These are phyloP conservation scores for Oxyria digyna DNA, from an alignment of 148 eudicot species.

Conservation along the genomic window DNA sequence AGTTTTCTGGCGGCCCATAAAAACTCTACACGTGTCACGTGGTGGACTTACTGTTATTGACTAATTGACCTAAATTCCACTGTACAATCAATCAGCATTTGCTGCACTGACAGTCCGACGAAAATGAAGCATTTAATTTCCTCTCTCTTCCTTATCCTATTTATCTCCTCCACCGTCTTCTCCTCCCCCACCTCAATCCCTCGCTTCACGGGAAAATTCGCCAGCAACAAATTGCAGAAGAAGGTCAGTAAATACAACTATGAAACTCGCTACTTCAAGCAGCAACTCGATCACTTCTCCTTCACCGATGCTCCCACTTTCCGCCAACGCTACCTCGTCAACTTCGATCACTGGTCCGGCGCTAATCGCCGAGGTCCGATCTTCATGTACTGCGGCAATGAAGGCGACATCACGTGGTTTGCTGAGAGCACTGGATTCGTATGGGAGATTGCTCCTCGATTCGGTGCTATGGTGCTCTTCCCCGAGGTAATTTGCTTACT, in stretches of 20 bases:
- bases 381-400: constrained; percentile 81
- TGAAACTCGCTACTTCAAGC: constrained; percentile 48
- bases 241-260: constrained; percentile 26
- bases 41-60: too few relatives aligned
- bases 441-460: constrained; percentile 75
- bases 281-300: constrained; percentile 69
- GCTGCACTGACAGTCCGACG: not conserved
- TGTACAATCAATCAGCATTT: too few relatives aligned
- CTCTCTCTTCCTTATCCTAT: not conserved
- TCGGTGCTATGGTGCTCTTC: constrained; percentile 67
- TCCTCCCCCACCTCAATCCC: constrained; percentile 17
- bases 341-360: constrained; percentile 55
- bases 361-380: constrained; percentile 47
- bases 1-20: too few relatives aligned
- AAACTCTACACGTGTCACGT: too few relatives aligned
- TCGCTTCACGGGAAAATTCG: constrained; percentile 32
- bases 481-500: constrained; percentile 46
- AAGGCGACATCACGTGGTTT: constrained; percentile 83
- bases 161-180: constrained; percentile 6
- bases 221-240: constrained; percentile 1
- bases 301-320: constrained; percentile 43
- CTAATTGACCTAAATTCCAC: too few relatives aligned
- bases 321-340: constrained; percentile 55
- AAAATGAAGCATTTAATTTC: constrained; percentile 4
- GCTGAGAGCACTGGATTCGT: constrained; percentile 70